phyloP scores from a whole-genome alignment of 176 grass and related monocot genomes.

The Saccharum officinarum region DNA sequence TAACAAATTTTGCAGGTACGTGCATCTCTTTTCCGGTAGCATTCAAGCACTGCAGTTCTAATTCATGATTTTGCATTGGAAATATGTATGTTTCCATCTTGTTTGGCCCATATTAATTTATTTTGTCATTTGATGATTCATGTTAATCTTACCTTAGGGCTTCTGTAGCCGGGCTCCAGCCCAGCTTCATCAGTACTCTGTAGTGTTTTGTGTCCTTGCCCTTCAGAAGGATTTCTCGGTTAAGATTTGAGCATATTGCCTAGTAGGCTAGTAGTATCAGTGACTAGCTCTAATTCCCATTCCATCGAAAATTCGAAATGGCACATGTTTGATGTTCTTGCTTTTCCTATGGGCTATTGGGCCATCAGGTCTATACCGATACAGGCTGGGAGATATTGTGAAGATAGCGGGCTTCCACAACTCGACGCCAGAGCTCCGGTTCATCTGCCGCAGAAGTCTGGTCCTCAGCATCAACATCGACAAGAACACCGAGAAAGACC shows the following conservation, averaged over 20 bases:
- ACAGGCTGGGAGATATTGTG: conserved; percentile 79
- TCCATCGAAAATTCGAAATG: neutral
- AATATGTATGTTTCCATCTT: neutral
- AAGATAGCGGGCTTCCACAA: conserved; percentile 75
- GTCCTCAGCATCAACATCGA: conserved; percentile 88
- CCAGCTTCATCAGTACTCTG: neutral
- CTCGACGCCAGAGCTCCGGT: conserved; percentile 74
- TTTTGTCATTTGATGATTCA: no score
- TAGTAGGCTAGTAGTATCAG: conserved; percentile 1
- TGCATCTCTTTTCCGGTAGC: neutral
- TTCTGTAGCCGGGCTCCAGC: neutral
- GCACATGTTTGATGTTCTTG: conserved; percentile 1
- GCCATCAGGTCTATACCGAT: conserved; percentile 79
- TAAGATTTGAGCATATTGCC: neutral
- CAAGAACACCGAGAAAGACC: conserved; percentile 96
- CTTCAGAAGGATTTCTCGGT: neutral
- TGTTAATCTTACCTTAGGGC: no score
- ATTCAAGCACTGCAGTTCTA: neutral
- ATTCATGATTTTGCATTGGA: neutral
- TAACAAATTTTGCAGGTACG: conserved; percentile 82
- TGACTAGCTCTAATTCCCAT: neutral
- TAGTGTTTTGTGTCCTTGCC: neutral
- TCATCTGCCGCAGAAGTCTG: conserved; percentile 79
- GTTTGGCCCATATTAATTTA: neutral
- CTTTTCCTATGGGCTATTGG: neutral